phyloP scores from a whole-genome alignment of 1,284 basidiomycete genomes.

The Taiwanofungus camphoratus region DNA sequence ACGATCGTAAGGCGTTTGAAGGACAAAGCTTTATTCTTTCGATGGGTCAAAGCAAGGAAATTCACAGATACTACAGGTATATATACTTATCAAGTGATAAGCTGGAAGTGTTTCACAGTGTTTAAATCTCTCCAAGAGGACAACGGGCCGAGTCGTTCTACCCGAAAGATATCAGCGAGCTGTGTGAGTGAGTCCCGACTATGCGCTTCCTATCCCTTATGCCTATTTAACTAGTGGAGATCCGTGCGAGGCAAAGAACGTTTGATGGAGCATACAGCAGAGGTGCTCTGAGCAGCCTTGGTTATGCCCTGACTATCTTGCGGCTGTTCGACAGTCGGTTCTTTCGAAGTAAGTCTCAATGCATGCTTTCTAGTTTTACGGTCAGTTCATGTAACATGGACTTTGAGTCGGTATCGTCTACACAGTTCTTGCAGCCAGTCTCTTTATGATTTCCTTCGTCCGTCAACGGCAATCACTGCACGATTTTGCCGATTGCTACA shows the following conservation, averaged over 20 bases:
- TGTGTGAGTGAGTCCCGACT: constrained; percentile 24
- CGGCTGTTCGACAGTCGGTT: constrained; percentile 72
- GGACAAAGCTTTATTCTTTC: no score
- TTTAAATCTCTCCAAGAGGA: constrained; percentile 38
- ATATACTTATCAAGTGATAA: not conserved
- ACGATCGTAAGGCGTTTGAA: no score
- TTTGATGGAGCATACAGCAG: constrained; percentile 79
- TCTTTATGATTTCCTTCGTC: constrained; percentile 55
- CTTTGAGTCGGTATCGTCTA: constrained; percentile 66
- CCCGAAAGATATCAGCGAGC: constrained; percentile 54
- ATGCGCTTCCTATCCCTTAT: not conserved
- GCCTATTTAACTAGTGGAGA: constrained; percentile 39
- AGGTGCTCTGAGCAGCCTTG: constrained; percentile 68
- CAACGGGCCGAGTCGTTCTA: constrained; percentile 55
- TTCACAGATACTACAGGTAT: not conserved
- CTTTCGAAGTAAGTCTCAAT: constrained; percentile 49
- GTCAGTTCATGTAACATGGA: constrained; percentile 4
- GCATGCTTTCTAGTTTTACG: constrained; percentile 5
- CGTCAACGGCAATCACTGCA: constrained; percentile 61
- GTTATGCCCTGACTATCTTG: constrained; percentile 69
- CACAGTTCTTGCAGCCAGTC: constrained; percentile 53
- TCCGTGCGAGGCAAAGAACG: constrained; percentile 73
- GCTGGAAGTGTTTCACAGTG: not conserved
- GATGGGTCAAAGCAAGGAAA: not conserved
- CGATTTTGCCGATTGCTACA: constrained; percentile 60